Base-by-base conservation (phyloP, 2,329 filamentous ascomycete species). In the Westerdykella ornata region DNA sequence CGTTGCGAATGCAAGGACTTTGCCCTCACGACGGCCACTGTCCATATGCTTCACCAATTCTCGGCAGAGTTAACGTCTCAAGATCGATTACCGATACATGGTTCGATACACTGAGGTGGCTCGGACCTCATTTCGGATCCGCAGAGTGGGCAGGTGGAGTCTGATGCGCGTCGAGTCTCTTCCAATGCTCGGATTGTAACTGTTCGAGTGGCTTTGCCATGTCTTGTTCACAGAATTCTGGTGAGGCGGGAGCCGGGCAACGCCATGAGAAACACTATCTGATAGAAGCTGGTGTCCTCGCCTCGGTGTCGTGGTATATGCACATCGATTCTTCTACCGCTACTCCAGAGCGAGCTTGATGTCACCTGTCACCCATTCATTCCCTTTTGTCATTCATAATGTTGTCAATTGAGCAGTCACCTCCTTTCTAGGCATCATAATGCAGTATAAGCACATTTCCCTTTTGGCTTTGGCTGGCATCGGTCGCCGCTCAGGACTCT, bases 381-480 rank as follows among this genome's bases (percentile, higher is more conserved):
- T 33, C 30, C 30, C 30, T 15, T 33, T 17, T 13, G 8, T 20
- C 18, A n/a, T 26, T 20, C 18, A n/a, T 16, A 18, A 11, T 18
- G 18, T 14, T 11, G 18, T 28, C 36, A 33, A 33, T 33, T 17
- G 30, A 33, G 30, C 13, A 33, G 30, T 33, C 15, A 17, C 7
- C 12, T 22, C n/a, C 4, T 28, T 12, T 39, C 37, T 18, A 22
- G 11, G 51, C 31, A 11, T 22, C 51, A 57, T 20, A 15, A 72
- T 72, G 69, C 60, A 64, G 22, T 57, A 63, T 55, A 70, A 67
- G 51, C 48, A 53, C 19, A 48, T 69, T 38, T 51, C 60, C 14
- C 14, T 69, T 38, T 48, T 64, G 31, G 63, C 63, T 11, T 59
- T 69, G 18, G 57, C 62, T 36, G 47, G 57, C 37, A 51, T 56